Evolutionary conservation across 257 asterid genomes (phyloP).

Genomic region (Plantago elongata): DNA sequence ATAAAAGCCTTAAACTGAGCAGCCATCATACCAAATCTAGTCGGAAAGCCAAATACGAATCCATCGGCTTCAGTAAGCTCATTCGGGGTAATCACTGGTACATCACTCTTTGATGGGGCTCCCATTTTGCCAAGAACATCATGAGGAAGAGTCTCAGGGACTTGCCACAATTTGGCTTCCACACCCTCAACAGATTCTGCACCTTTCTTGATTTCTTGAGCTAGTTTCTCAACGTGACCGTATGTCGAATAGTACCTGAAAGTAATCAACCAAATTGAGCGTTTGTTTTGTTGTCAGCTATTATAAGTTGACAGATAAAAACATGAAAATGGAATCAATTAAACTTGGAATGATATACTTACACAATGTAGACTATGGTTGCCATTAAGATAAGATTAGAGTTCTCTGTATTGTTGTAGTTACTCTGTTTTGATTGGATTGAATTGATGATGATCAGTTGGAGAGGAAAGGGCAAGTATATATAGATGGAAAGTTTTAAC

Average conservation of each 20-base stretch:
- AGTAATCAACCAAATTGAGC: neutral
- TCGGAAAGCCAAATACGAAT: constrained; percentile 52
- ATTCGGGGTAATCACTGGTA: constrained; percentile 37
- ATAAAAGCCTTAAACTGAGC: constrained; percentile 55
- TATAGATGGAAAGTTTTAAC: constrained; percentile 12
- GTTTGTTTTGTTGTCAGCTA: neutral
- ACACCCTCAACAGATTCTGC: constrained; percentile 66
- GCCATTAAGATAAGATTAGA: constrained; percentile 38
- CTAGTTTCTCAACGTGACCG: constrained; percentile 68
- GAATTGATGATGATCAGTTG: neutral
- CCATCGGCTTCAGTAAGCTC: constrained; percentile 57
- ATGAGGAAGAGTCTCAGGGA: constrained; percentile 47
- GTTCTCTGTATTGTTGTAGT: neutral
- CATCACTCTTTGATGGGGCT: constrained; percentile 54
- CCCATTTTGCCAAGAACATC: constrained; percentile 54
- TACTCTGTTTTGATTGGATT: constrained; percentile 10
- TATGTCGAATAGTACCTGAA: constrained; percentile 56
- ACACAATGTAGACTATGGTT: constrained; percentile 54
- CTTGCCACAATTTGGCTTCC: constrained; percentile 71
- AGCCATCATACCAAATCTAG: constrained; percentile 67
- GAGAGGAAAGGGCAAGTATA: constrained; percentile 13
- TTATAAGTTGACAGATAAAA: neutral
- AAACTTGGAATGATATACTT: constrained; percentile 18
- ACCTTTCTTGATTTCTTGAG: constrained; percentile 66
- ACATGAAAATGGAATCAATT: neutral